Conservation (phyloP, 352 stramenopile species). For the Globisporangium polare region DNA sequence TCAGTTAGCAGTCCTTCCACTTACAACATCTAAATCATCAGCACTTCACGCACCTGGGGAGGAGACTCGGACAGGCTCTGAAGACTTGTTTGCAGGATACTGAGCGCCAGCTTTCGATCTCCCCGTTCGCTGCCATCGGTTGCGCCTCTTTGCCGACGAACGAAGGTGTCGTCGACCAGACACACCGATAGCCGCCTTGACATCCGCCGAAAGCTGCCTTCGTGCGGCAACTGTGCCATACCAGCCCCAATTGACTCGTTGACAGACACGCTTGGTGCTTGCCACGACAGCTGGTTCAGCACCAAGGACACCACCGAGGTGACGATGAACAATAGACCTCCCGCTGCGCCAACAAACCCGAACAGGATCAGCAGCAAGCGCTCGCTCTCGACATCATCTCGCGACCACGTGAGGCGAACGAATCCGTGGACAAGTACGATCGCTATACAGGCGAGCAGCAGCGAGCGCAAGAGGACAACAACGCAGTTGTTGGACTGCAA, state of each 20-base stretch:
- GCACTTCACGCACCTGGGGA: neutral
- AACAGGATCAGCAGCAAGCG: constrained; percentile 7
- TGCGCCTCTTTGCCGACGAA: neutral
- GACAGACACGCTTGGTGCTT: neutral
- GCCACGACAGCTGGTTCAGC: neutral
- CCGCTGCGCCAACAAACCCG: neutral
- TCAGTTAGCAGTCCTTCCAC: neutral
- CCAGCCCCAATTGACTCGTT: neutral
- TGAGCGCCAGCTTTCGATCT: neutral
- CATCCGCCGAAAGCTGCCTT: constrained; percentile 7
- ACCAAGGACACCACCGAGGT: neutral
- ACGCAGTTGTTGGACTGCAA: neutral
- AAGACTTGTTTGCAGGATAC: constrained; percentile 12
- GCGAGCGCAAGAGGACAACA: neutral
- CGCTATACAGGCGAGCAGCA: constrained; percentile 12
- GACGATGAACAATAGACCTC: neutral
- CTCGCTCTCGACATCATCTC: constrained; percentile 12
- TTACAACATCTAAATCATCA: neutral
- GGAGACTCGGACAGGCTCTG: constrained; percentile 8
- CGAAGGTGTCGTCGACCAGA: constrained; percentile 11
- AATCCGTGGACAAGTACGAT: constrained; percentile 9
- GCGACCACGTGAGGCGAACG: constrained; percentile 2
- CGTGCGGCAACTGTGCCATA: neutral
- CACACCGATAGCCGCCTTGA: constrained; percentile 8
- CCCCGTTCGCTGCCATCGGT: too few species aligned